Percentiles rank a stretch among this genome's conserved stretches.
Conservation (phyloP, 2,329 filamentous ascomycete species). For the Hymenoscyphus occultus region DNA sequence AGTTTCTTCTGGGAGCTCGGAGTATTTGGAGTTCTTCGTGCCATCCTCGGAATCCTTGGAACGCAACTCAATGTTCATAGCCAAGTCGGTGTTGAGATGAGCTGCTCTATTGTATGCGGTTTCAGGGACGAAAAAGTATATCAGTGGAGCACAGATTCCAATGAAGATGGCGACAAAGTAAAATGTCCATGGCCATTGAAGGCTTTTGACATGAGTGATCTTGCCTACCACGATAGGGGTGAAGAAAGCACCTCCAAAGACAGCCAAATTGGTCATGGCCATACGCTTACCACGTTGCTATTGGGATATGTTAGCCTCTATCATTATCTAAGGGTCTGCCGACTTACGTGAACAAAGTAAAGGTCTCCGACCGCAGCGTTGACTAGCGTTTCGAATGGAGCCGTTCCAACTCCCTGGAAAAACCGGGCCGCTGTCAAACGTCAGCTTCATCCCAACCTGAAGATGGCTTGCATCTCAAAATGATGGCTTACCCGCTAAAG, state of each 20-base stretch:
- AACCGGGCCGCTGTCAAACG: constrained; percentile 61
- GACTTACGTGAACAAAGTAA: constrained; percentile 80
- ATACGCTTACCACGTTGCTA: constrained; percentile 78
- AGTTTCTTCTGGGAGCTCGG: background rate
- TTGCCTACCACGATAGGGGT: constrained; percentile 90
- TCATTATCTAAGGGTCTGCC: background rate
- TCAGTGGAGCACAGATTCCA: constrained; percentile 62
- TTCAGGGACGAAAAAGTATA: constrained; percentile 81
- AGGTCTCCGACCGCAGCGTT: constrained; percentile 88
- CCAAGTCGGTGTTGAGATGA: constrained; percentile 67
- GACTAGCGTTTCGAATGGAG: constrained; percentile 85
- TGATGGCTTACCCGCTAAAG: constrained; percentile 49
- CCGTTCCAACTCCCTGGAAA: constrained; percentile 81
- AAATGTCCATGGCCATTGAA: constrained; percentile 87
- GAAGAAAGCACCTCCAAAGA: constrained; percentile 69
- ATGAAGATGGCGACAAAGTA: constrained; percentile 85
- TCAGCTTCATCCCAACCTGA: background rate
- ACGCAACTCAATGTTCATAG: constrained; percentile 6
- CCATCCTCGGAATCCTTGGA: constrained; percentile 4
- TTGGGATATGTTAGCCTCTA: background rate
- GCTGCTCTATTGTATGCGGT: constrained; percentile 71
- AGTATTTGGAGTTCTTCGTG: background rate
- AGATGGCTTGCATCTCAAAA: background rate
- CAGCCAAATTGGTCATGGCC: constrained; percentile 72
- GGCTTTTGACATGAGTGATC: constrained; percentile 59